phyloP scores from a whole-genome alignment of 2,329 filamentous ascomycete species.

The Clathrospora elynae region DNA sequence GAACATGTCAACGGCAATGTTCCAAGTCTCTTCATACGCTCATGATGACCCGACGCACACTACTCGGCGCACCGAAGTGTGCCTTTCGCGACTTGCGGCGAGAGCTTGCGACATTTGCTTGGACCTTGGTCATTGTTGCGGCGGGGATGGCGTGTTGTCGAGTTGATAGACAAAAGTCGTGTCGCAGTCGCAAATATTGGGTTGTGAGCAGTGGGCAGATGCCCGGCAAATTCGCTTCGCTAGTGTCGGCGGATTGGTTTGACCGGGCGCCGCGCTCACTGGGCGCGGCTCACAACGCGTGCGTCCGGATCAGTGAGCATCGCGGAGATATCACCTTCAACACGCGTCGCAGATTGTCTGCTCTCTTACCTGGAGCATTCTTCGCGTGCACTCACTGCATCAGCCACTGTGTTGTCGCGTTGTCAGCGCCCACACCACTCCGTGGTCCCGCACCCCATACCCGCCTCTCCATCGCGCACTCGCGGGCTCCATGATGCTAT shows the following conservation, averaged over 20 bases:
- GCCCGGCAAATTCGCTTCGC: constrained; percentile 18
- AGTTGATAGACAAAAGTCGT: constrained; percentile 33
- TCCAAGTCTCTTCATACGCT: constrained; percentile 70
- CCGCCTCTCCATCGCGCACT: constrained; percentile 6
- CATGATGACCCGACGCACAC: constrained; percentile 95
- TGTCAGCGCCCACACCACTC: too few relatives aligned
- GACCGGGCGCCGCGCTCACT: constrained; percentile 2
- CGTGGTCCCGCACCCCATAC: background rate
- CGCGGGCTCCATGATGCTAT: constrained; percentile 10
- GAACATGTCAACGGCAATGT: constrained; percentile 35
- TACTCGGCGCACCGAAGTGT: constrained; percentile 95
- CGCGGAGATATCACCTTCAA: constrained; percentile 2
- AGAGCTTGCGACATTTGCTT: constrained; percentile 70
- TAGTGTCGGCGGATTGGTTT: constrained; percentile 20
- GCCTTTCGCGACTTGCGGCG: constrained; percentile 99
- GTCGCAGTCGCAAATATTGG: constrained; percentile 26
- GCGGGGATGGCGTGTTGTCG: constrained; percentile 41
- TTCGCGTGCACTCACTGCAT: background rate
- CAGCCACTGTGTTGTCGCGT: too few relatives aligned
- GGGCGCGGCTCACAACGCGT: constrained; percentile 15
- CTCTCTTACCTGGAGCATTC: background rate
- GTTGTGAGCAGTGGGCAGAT: constrained; percentile 16
- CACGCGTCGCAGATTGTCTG: constrained; percentile 13
- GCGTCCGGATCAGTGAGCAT: constrained; percentile 8
- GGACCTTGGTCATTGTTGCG: constrained; percentile 74